Evolutionary conservation across 805 yeast species (phyloP), one percentile per base, ranked within the genome.

Genomic region (Yarrowia bubula): DNA sequence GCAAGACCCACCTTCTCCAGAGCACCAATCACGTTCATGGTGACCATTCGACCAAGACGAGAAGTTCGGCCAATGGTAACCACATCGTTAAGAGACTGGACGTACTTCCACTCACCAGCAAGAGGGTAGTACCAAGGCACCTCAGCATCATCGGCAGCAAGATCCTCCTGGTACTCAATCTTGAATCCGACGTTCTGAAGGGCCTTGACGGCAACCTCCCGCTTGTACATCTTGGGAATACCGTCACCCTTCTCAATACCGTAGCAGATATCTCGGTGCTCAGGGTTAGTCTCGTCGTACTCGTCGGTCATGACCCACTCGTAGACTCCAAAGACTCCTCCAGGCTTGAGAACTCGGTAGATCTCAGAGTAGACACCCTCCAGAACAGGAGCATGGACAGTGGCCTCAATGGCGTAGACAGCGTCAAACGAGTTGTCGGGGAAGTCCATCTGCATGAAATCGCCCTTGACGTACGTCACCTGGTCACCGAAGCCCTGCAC

Each of bases 231-330:
- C 81, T 93, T 92, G 75, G 99, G 98, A 72, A 95, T 95, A 80
- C 99, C 99, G 76, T 95, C 98, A 75, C 99, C 99, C 68, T 93
- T 84, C 81, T 95, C 99, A 71, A 95, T 95, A 76, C 97, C 98
- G 78, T 93, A 93, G 37, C 96, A 95, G 69, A 95, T 90, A 75
- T 88, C 88, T 79, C 97, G 89, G 80, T 95, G 99, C 77, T 86
- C 92, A 71, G 86, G 84, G 78, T 90, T 91, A 66, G 78, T 78
- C 79, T 89, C 96, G 75, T 95, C 98, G 76, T 91, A 95, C 58
- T 80, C 82, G 73, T 92, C 96, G 68, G 98, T 95, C 96, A 95
- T 89, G 69, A 95, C 98, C 99, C 99, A 95, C 80, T 95, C 99
- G 80, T 95, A 95, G 63, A 95, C 98, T 76, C 98, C 99, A 70